These are phyloP conservation scores for Aeschynomene evenia DNA, from an alignment of 306 rosid species.

Conservation along the genomic window DNA sequence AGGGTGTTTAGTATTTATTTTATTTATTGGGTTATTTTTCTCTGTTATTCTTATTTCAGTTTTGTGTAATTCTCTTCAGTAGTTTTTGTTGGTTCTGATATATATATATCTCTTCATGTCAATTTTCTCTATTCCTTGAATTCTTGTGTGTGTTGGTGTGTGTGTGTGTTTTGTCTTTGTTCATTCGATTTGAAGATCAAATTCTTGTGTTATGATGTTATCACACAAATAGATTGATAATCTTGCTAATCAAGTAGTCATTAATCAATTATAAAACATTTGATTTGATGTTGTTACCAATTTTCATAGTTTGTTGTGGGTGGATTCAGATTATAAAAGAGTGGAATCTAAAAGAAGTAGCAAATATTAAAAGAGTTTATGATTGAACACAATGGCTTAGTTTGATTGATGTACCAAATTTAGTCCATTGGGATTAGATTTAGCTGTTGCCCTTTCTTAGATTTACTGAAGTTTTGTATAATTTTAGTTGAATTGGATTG, in stretches of 20 bases:
- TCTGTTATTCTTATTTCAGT: neutral
- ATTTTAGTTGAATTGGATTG: neutral
- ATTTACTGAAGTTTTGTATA: neutral
- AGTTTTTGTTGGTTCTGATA: neutral
- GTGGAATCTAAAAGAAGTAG: neutral
- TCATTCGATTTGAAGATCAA: neutral
- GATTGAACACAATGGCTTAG: neutral
- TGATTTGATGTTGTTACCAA: neutral
- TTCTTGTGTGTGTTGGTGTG: too few relatives aligned
- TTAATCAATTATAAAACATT: too few relatives aligned
- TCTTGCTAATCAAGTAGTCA: neutral
- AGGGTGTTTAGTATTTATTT: neutral
- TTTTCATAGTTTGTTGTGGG: neutral
- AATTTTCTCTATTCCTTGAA: neutral
- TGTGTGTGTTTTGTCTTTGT: too few relatives aligned
- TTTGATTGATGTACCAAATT: neutral
- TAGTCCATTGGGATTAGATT: neutral
- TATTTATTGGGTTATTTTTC: neutral
- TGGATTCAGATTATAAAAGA: constrained; percentile 2
- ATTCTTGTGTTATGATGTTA: neutral
- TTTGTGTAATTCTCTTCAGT: neutral
- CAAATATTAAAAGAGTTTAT: neutral
- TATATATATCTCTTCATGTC: neutral
- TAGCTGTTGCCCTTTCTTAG: neutral
- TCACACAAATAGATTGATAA: neutral